These are phyloP conservation scores for Candida pini DNA, from an alignment of 805 yeast species.

Conservation along the genomic window DNA sequence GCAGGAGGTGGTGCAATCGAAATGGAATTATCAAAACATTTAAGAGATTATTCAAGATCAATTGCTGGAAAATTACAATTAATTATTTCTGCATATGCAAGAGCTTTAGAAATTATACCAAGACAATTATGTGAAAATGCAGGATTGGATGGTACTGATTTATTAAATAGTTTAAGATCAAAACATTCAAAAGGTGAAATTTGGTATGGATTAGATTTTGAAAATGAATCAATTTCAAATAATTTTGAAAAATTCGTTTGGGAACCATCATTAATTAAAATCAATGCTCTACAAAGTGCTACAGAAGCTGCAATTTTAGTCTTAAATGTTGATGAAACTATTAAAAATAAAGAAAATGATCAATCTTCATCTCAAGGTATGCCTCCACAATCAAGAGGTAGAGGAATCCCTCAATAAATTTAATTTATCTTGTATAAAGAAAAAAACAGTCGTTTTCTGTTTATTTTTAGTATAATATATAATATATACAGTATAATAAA, in stretches of 20 bases:
- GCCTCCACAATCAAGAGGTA: constrained; percentile 45
- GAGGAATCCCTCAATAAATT: constrained; percentile 51
- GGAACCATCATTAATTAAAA: constrained; percentile 96
- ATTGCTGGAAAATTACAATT: constrained; percentile 96
- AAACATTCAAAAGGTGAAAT: constrained; percentile 89
- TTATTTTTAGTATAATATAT: no score
- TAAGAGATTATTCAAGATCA: constrained; percentile 80
- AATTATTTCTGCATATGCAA: constrained; percentile 87
- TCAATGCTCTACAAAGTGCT: constrained; percentile 91
- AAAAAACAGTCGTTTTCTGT: no score
- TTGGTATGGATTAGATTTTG: constrained; percentile 93
- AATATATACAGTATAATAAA: no score
- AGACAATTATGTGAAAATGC: constrained; percentile 97
- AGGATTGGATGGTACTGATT: constrained; percentile 97
- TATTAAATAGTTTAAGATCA: constrained; percentile 84
- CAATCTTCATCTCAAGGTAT: constrained; percentile 26
- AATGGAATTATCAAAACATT: constrained; percentile 88
- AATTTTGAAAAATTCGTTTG: constrained; percentile 85
- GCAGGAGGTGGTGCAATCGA: constrained; percentile 99
- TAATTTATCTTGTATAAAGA: no score
- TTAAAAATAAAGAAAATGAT: constrained; percentile 63
- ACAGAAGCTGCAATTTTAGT: constrained; percentile 94
- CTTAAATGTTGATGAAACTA: constrained; percentile 94
- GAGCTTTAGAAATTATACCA: constrained; percentile 92
- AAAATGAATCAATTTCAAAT: constrained; percentile 72